Conservation (phyloP, 441 rosid genomes). For the Kokia cookei region DNA sequence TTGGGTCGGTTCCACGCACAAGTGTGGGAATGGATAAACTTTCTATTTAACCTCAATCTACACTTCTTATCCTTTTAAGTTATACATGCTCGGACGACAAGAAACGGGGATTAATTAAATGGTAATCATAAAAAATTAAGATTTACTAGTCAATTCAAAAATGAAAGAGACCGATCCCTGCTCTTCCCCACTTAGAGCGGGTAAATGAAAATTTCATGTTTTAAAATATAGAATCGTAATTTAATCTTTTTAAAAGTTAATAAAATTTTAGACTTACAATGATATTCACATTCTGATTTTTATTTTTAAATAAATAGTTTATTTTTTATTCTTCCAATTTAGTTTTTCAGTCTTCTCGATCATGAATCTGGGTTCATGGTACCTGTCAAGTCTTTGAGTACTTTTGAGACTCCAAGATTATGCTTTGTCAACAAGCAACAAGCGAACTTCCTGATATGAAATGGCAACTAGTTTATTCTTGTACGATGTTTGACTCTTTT, state of each 20-base stretch:
- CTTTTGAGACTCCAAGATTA: not conserved
- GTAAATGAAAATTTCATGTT: no score
- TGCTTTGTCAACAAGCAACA: constrained; percentile 2
- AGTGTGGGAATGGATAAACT: not conserved
- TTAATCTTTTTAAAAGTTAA: no score
- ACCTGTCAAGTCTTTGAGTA: not conserved
- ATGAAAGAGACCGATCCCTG: not conserved
- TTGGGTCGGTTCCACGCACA: not conserved
- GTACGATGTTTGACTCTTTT: not conserved
- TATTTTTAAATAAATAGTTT: no score
- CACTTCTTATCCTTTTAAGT: not conserved
- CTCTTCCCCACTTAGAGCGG: not conserved
- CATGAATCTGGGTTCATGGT: not conserved
- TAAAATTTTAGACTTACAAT: no score
- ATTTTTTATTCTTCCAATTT: no score
- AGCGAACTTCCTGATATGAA: not conserved
- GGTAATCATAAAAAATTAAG: not conserved
- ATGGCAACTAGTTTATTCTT: constrained; percentile 1
- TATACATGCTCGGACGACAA: not conserved
- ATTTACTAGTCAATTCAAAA: not conserved
- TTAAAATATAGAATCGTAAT: no score
- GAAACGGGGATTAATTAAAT: not conserved
- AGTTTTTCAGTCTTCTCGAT: no score
- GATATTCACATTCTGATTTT: no score
- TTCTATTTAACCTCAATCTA: not conserved